Conservation (phyloP, 306 rosid species). For the Rubus parviflorus region DNA sequence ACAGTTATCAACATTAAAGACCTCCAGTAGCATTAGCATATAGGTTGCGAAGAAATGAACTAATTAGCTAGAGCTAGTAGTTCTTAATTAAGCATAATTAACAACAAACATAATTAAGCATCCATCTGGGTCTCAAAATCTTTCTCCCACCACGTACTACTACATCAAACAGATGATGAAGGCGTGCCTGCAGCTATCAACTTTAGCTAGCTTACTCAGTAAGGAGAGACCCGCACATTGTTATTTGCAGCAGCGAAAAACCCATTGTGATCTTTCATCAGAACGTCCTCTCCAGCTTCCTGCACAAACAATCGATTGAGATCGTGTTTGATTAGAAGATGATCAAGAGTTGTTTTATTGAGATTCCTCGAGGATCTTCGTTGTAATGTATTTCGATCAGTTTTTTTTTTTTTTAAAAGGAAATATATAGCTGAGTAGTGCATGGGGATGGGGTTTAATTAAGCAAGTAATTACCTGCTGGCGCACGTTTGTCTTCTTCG, state of each 20-base stretch:
- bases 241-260: slow-evolving; percentile 43
- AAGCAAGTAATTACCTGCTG: slow-evolving; percentile 37
- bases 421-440: not conserved
- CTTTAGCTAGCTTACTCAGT: slow-evolving; percentile 5
- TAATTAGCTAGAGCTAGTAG: not conserved
- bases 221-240: slow-evolving; percentile 45
- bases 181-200: not conserved
- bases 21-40: not conserved
- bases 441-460: not conserved
- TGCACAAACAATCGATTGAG: not conserved
- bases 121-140: not conserved
- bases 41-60: slow-evolving; percentile 9
- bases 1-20: not conserved
- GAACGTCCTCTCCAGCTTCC: slow-evolving; percentile 45
- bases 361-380: not conserved
- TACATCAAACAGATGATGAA: not conserved
- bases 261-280: slow-evolving; percentile 47
- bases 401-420: no score
- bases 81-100: not conserved
- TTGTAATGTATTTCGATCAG: not conserved
- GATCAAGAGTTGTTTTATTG: not conserved
- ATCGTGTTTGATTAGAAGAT: not conserved
- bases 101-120: slow-evolving; percentile 4
- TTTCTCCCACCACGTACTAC: not conserved
- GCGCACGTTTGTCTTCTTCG: slow-evolving; percentile 54